phyloP scores from a whole-genome alignment of 2,329 filamentous ascomycete species.

The Emergomyces pasteurianus region DNA sequence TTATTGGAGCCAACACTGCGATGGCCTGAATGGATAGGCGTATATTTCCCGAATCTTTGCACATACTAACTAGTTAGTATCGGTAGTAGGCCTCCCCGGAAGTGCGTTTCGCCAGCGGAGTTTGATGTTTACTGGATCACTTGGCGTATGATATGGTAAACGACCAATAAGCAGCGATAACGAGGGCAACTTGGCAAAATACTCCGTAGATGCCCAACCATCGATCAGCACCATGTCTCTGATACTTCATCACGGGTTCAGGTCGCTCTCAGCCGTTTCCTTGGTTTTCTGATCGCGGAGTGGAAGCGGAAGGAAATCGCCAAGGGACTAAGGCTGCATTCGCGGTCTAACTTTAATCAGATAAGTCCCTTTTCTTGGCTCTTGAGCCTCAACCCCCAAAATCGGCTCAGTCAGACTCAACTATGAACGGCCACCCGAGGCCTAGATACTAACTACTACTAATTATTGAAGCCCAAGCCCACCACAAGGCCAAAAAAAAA shows the following conservation, averaged over 20 bases:
- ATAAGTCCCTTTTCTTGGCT: too few species aligned
- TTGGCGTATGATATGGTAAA: not conserved
- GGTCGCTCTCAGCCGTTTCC: not conserved
- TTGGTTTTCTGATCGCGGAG: not conserved
- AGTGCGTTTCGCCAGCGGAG: not conserved
- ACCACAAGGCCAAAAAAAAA: too few species aligned
- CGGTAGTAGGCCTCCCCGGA: not conserved
- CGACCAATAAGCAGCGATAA: not conserved
- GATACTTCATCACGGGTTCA: not conserved
- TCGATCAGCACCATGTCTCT: not conserved
- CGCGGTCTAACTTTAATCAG: too few species aligned
- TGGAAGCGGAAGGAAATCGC: not conserved
- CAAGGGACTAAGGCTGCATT: too few species aligned
- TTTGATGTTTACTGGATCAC: not conserved
- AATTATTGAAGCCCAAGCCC: too few species aligned
- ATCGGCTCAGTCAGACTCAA: too few species aligned
- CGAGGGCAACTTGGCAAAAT: not conserved
- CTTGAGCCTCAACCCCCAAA: too few species aligned
- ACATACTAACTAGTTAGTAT: too few species aligned
- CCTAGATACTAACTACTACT: too few species aligned
- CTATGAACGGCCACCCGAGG: too few species aligned
- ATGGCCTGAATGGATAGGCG: not conserved
- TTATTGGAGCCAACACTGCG: not conserved
- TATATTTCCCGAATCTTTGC: not conserved
- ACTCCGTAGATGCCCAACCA: not conserved